Percentiles rank a stretch among this genome's conserved stretches.
phyloP scores from a whole-genome alignment of 73 alveolate genomes.

The Vitrella brassicaformis region DNA sequence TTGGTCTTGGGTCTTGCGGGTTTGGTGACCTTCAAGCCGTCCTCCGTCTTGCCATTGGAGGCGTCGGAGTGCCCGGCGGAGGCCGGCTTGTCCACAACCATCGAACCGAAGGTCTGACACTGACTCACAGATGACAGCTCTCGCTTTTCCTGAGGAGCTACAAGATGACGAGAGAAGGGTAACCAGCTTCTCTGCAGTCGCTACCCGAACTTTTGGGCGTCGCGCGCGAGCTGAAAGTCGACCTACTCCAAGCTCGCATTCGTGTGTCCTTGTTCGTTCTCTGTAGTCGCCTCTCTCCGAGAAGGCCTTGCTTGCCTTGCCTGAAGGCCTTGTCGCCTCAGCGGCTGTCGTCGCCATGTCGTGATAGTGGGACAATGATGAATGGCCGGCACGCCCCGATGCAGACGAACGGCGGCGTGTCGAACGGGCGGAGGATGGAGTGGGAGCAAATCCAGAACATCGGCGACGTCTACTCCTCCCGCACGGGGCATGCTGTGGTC shows the following conservation, averaged over 20 bases:
- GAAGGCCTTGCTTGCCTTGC: neutral
- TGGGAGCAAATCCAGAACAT: neutral
- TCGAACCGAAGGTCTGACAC: no score
- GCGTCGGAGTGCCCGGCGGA: neutral
- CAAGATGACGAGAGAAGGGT: neutral
- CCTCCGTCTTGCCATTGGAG: neutral
- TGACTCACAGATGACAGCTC: no score
- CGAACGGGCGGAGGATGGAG: neutral
- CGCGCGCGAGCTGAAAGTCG: neutral
- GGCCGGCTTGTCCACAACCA: no score
- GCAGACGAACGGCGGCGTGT: no score
- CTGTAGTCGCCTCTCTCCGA: neutral
- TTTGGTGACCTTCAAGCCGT: no score
- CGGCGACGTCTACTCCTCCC: slow-evolving; percentile 11
- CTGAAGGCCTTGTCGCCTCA: neutral
- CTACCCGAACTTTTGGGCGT: neutral
- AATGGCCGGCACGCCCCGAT: no score
- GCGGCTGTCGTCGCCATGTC: neutral
- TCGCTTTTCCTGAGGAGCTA: neutral
- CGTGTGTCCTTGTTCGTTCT: neutral
- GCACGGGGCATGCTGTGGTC: slow-evolving; percentile 29
- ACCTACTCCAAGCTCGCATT: no score
- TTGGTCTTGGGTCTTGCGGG: no score
- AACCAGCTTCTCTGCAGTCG: neutral
- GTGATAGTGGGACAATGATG: no score